Evolutionary conservation across 2,329 filamentous ascomycete species (phyloP).

Genomic region (Anthostomella pinea): DNA sequence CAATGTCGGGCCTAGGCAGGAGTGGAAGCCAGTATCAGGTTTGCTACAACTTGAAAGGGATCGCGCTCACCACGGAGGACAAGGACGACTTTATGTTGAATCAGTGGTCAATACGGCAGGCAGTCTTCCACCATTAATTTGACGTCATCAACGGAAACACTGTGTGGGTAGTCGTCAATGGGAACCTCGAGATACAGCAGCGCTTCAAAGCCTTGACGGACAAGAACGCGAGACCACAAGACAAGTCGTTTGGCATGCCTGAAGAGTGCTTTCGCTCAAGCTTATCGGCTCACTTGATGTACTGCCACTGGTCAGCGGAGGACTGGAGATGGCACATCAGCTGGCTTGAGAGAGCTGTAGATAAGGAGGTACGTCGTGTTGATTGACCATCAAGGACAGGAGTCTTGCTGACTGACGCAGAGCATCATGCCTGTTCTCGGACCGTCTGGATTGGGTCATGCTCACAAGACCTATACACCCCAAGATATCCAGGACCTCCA

Average conservation of each 20-base stretch:
- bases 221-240: constrained; percentile 28
- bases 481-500: constrained; percentile 35
- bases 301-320: constrained; percentile 39
- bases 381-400: not conserved
- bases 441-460: constrained; percentile 10
- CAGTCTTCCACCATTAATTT: constrained; percentile 39
- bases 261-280: constrained; percentile 35
- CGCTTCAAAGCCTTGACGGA: constrained; percentile 32
- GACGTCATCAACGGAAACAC: constrained; percentile 34
- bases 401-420: constrained; percentile 12
- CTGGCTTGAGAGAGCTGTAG: constrained; percentile 35
- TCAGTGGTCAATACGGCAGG: constrained; percentile 37
- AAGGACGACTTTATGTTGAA: constrained; percentile 8
- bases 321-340: constrained; percentile 42
- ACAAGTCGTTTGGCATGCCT: constrained; percentile 29
- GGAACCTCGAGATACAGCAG: constrained; percentile 26
- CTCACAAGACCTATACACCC: constrained; percentile 20
- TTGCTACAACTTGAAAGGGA: constrained; percentile 34
- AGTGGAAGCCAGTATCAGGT: constrained; percentile 36
- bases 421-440: constrained; percentile 21
- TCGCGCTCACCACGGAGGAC: constrained; percentile 8
- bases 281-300: constrained; percentile 36
- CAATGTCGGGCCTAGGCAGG: constrained; percentile 25
- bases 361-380: constrained; percentile 25
- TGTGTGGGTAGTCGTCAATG: constrained; percentile 42